Evolutionary conservation across 75 land plant genomes (phyloP).

Genomic region (Adiantum capillusveneris): DNA sequence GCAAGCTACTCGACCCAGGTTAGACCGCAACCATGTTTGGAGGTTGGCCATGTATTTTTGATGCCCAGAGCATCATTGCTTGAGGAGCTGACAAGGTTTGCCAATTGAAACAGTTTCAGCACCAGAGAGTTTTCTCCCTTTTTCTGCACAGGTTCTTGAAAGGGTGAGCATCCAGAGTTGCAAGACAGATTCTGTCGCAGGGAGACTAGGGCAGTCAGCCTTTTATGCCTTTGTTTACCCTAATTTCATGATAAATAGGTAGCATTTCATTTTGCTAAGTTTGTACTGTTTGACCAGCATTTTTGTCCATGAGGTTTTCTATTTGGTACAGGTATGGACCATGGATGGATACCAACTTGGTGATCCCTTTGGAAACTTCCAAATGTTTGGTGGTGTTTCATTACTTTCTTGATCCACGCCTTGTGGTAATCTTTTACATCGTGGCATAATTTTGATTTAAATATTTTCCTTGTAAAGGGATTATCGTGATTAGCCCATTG

Average conservation of each 20-base stretch:
- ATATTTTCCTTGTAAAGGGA: too few relatives aligned
- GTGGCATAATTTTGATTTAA: too few relatives aligned
- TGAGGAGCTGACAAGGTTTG: neutral
- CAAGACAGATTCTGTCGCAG: constrained; percentile 34
- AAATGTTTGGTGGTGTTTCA: constrained; percentile 80
- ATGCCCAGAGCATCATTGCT: neutral
- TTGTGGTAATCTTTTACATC: constrained; percentile 30
- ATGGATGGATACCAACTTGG: constrained; percentile 98
- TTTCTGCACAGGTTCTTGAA: constrained; percentile 46
- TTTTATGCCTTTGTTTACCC: constrained; percentile 90
- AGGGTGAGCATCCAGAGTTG: constrained; percentile 84
- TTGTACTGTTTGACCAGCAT: neutral
- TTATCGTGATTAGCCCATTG: too few relatives aligned
- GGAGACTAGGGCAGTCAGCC: constrained; percentile 63
- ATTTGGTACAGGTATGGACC: constrained; percentile 65
- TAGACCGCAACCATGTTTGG: constrained; percentile 8
- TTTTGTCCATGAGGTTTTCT: neutral
- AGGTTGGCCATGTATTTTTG: neutral
- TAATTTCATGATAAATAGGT: constrained; percentile 96
- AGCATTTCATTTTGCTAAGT: neutral
- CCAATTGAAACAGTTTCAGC: too few relatives aligned
- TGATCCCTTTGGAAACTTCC: constrained; percentile 55
- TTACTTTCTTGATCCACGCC: constrained; percentile 63
- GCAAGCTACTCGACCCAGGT: constrained; percentile 65
- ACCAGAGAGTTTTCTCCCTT: neutral